Base-by-base conservation (phyloP, 768 basidiomycete genomes). In the Tubosaeta brunneosetosa region DNA sequence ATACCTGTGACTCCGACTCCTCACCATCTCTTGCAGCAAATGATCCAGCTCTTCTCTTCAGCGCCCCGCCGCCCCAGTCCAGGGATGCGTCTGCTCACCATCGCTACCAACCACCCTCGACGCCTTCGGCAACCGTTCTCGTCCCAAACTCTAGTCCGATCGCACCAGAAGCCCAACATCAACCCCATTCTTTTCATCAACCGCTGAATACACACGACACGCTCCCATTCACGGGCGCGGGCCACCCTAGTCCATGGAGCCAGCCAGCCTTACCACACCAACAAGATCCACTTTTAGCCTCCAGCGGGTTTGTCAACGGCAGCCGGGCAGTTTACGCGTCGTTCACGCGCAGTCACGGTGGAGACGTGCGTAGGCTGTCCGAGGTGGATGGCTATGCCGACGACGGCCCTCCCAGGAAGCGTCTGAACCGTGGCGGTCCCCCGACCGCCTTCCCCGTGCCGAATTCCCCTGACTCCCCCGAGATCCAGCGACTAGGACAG, bases 141-240 rank as follows among this genome's bases (percentile, higher is more conserved):
- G 88, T 88, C 22, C 88, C 88, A 44, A 85, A 77, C 70, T 91
- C 90, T 49, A 90, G 86, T 56, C 86, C 88, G 31, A 62, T 77
- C 33, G 59, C 61, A 36, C 66, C 75, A 44, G 77, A 82, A 53
- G 55, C 71, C 13, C 56, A 61, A 14, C 60, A 73, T 52, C 73
- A 66, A 25, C 58, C 74, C 8, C 70, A 79, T 64, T 72, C 73
- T 29, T 63, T 75, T 19, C 71, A 73, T 52, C 61, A 71, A 33
- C 74, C 69, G 13, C 65, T 71, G 52, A 57, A 55, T 42, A 55
- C 61, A 22, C 66, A 73, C 71, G 81, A 81, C 69, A 70, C 74
- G 65, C 73, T 74, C 54, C 60, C 68, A 25, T 66, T 70, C 31
- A 73, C 76, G 1, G 73, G 72, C 29, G 66, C 72, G n/a, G 66